A percentile compares a stretch with the other conserved stretches of the same genome.
Conservation (phyloP, 2,329 filamentous ascomycete species). For the Penicillium paneum region DNA sequence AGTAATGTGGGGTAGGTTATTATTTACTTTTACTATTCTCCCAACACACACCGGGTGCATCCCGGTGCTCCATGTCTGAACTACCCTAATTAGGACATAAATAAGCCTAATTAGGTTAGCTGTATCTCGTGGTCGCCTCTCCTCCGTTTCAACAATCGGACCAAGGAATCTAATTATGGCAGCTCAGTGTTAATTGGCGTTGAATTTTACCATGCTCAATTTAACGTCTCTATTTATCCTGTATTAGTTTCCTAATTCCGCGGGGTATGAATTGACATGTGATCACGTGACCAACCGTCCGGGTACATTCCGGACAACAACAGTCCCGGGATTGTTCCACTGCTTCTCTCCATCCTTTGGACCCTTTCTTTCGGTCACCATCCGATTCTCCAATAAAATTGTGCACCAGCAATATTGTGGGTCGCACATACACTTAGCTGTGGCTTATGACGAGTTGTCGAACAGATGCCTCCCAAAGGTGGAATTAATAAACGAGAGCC, state of each 20-base stretch:
- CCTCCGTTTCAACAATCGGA: neutral
- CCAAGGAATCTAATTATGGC: neutral
- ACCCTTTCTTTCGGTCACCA: neutral
- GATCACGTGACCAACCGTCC: neutral
- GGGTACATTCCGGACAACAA: neutral
- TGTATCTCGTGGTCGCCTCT: too few relatives aligned
- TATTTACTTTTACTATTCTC: too few relatives aligned
- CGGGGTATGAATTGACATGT: neutral
- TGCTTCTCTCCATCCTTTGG: neutral
- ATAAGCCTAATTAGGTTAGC: too few relatives aligned
- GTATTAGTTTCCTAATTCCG: neutral
- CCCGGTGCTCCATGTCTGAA: constrained; percentile 4
- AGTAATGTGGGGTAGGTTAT: too few relatives aligned
- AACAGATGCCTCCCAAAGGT: constrained; percentile 17
- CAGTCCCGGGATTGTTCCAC: neutral
- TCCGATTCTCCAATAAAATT: constrained; percentile 1
- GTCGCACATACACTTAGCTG: neutral
- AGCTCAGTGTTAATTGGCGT: neutral
- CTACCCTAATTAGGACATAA: too few relatives aligned
- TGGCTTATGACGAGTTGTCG: neutral
- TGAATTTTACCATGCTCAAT: too few relatives aligned
- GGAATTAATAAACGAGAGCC: constrained; percentile 14
- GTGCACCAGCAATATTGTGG: neutral
- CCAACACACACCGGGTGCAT: constrained; percentile 11
- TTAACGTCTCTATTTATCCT: neutral